Evolutionary conservation across 805 yeast genomes (phyloP).

Genomic region (Spencermartinsiella europaea): DNA sequence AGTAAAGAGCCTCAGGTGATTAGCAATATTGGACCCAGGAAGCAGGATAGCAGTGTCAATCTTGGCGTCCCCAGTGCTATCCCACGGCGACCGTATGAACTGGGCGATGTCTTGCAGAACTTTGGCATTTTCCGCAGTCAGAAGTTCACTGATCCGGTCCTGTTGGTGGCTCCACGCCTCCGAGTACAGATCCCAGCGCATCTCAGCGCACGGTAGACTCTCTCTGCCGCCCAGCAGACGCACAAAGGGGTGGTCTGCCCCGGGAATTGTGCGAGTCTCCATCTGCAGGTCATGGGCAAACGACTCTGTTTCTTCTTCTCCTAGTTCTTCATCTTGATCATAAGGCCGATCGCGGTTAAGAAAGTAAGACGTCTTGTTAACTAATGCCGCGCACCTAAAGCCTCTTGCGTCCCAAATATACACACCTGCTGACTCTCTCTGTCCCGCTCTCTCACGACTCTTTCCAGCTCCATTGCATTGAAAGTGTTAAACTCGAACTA

Average conservation of each 20-base stretch:
- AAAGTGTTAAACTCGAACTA: too few relatives aligned
- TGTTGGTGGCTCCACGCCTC: constrained; percentile 37
- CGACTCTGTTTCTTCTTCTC: not conserved
- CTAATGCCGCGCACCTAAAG: not conserved
- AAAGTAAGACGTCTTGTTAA: constrained; percentile 16
- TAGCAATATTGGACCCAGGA: constrained; percentile 33
- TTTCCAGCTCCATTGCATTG: not conserved
- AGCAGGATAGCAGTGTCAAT: constrained; percentile 28
- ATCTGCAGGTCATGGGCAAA: constrained; percentile 2
- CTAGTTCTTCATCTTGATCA: constrained; percentile 2
- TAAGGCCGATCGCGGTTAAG: constrained; percentile 5
- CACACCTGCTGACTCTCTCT: not conserved
- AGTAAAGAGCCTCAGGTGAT: constrained; percentile 28
- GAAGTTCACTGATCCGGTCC: constrained; percentile 28
- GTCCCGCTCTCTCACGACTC: not conserved
- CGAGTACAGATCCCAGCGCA: constrained; percentile 40
- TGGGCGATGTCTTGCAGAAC: constrained; percentile 15
- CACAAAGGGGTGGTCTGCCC: constrained; percentile 37
- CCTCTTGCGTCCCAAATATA: not conserved
- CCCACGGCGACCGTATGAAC: constrained; percentile 16
- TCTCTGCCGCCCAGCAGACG: constrained; percentile 42
- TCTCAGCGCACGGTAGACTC: constrained; percentile 32
- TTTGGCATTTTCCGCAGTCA: constrained; percentile 21
- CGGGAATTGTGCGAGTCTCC: constrained; percentile 14
- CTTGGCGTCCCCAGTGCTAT: constrained; percentile 14